Evolutionary conservation across 495 filamentous ascomycete genomes (phyloP), one percentile per base, ranked within the genome.

Genomic region (Daldinia vernicosa): DNA sequence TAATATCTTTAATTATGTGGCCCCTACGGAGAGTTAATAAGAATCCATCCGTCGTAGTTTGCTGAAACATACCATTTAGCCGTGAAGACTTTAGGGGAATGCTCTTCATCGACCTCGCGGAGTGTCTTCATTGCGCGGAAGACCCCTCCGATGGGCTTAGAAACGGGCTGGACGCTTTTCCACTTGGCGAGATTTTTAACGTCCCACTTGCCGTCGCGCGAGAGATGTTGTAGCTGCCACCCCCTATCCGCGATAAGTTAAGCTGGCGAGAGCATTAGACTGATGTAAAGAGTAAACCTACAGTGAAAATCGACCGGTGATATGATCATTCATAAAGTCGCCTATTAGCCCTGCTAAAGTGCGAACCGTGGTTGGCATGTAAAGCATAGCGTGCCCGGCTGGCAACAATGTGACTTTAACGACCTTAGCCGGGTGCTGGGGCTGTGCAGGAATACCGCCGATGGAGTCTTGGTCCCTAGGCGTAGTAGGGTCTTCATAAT

Each of bases 171-270:
- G 0, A 96, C 90, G 30, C 87, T 86, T 70, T 91, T 84, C 95
- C 95, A 98, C 72, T 98, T 98, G 62, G 85, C 89, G 12, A 97
- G 87, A 77, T 98, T 98, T 83, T 98, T 98, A 64, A 98, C 92
- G 76, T 97, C 94, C 95, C 95, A 98, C 81, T 98, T 98, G 12
- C 94, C 94, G 61, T 92, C 92, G 3, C 89, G 92, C 39, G 90
- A 91, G 26, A 98, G 86, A 76, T 93, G 88, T 72, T 93, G 90
- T 17, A 98, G 82, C 80, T 98, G 95, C 95, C 95, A 98, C 15
- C 90, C 92, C 5, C 75, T 77, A 56, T 55, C 52, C n/a, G 11
- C 17, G 54, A 22, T 30, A 60, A 24, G 33, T 71, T 67, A 73
- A 35, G 17, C 24, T 17, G 54, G 7, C 22, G 15, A 51, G 24